Base-by-base conservation (phyloP, 257 asterid genomes). In the Catharanthus roseus region DNA sequence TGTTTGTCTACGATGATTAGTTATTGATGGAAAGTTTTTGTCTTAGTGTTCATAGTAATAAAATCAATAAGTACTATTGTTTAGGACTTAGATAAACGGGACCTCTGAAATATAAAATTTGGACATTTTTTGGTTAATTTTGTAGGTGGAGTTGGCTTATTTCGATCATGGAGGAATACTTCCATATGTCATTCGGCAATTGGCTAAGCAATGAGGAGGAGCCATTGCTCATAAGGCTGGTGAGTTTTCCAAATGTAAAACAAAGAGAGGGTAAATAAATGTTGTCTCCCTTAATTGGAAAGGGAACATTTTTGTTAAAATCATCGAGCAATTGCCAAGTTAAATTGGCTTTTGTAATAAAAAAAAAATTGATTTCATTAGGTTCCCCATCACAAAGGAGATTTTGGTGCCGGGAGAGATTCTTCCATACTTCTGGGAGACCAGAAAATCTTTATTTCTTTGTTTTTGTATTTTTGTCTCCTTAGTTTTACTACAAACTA, bases 91-190 rank as follows among this genome's bases (percentile, higher is more conserved):
- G n/a, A n/a, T n/a, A n/a, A n/a, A n/a, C n/a, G n/a, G 41, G 7
- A 3, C 3, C 41, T 38, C 41, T 2, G 38, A 21, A 65, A 39
- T 15, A 24, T 64, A 21, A 65, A 6, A 15, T 5, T 41, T 24
- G 29, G 31, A 10, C 13, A 9, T 54, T 26, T 50, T 54, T 34
- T 50, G 45, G 19, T 67, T 44, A 2, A 11, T 29, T n/a, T 61
- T 60, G 9, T 9, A 57, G 81, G 83, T 81, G 69, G 85, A 81
- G 51, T 51, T 83, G 79, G 65, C 76, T 23, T 75, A 54, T 83
- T 88, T 86, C 95, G 76, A 88, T 87, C 89, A 92, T 65, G 98
- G 97, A 10, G 97, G 97, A 57, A 92, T 92, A 6, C 95, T 90
- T 65, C 97, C 95, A 5, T 90, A 88, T 31, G 97, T 92, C 10